Conservation (phyloP, 371 early-diverging fungal genomes). For the Circinella minor region DNA sequence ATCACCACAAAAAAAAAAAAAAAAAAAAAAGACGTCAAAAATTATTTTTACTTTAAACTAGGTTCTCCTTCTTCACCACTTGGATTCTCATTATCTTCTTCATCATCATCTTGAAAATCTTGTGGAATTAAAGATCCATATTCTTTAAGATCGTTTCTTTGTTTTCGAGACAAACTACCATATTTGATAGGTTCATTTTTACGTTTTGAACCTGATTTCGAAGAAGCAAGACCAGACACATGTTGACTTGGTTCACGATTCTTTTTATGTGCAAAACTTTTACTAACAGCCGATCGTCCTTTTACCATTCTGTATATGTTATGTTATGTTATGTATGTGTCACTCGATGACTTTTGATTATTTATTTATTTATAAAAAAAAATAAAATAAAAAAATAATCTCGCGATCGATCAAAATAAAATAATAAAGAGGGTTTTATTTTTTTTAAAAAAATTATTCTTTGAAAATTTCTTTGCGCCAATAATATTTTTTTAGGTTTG, state of each 20-base stretch:
- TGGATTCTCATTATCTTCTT: constrained; percentile 8
- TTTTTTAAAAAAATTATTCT: too few relatives aligned
- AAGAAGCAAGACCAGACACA: constrained; percentile 30
- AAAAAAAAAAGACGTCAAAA: neutral
- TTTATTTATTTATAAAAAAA: too few relatives aligned
- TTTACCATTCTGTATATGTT: constrained; percentile 12
- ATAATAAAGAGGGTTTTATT: too few relatives aligned
- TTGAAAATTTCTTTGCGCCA: too few relatives aligned
- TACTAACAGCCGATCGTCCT: constrained; percentile 34
- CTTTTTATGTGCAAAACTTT: constrained; percentile 21
- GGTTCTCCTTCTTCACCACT: constrained; percentile 8
- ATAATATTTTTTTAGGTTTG: too few relatives aligned
- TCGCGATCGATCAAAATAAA: too few relatives aligned
- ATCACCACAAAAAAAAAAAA: neutral
- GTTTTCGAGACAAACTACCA: constrained; percentile 49
- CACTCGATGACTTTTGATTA: too few relatives aligned
- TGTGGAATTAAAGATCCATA: constrained; percentile 68
- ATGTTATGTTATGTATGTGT: neutral
- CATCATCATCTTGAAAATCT: constrained; percentile 56
- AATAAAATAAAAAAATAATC: too few relatives aligned
- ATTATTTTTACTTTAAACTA: constrained; percentile 12
- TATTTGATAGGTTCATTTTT: constrained; percentile 34
- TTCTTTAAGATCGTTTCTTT: constrained; percentile 61
- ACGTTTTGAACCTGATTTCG: constrained; percentile 18
- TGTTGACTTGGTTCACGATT: constrained; percentile 8